Conservation (phyloP, 805 yeast genomes). For the Wilhelminamyces savonicus region DNA sequence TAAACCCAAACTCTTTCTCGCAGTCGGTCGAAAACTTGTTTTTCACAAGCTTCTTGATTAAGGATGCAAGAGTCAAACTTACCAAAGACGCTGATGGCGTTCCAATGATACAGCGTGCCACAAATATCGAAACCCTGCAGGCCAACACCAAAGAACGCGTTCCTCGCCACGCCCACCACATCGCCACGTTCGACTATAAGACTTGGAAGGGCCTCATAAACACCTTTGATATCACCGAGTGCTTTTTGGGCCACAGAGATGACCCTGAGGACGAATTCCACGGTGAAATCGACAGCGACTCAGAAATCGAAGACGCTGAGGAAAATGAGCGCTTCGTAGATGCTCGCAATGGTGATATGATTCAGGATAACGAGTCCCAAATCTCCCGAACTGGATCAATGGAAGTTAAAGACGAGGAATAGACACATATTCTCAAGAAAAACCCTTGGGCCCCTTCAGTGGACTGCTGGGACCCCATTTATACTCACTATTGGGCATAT, state of each 20-base stretch:
- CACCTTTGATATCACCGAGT: conserved; percentile 47
- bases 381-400: no score
- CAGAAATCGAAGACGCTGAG: conserved; percentile 4
- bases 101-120: conserved; percentile 36
- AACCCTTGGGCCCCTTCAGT: no score
- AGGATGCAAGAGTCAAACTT: conserved; percentile 60
- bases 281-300: background rate
- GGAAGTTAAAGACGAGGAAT: no score
- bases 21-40: conserved; percentile 83
- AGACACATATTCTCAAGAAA: no score
- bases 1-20: conserved; percentile 71
- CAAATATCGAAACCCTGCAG: conserved; percentile 18
- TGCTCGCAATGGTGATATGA: no score
- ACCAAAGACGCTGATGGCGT: conserved; percentile 42
- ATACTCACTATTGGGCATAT: no score
- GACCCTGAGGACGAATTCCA: conserved; percentile 4
- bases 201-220: conserved; percentile 60
- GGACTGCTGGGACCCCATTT: no score
- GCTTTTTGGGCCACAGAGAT: conserved; percentile 44
- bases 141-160: conserved; percentile 14
- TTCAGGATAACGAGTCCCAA: no score
- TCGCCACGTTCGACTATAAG: conserved; percentile 61
- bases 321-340: no score
- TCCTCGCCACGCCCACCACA: conserved; percentile 48
- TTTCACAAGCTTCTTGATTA: conserved; percentile 71